phyloP scores from a whole-genome alignment of 805 yeast species.

The Myxozyma geophila region DNA sequence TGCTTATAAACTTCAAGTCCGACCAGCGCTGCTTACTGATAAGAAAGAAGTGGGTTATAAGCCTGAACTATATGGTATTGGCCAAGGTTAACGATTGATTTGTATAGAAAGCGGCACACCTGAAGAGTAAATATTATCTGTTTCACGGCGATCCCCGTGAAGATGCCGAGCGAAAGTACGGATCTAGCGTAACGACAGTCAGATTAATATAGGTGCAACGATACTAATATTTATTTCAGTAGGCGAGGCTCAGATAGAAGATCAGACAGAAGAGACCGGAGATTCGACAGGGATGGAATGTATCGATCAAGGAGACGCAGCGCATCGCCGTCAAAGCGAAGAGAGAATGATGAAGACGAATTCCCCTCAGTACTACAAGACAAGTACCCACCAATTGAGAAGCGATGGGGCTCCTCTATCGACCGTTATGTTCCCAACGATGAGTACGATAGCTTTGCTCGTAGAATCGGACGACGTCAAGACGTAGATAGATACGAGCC shows the following conservation, averaged over 20 bases:
- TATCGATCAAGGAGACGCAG: conserved; percentile 24
- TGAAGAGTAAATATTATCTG: conserved; percentile 62
- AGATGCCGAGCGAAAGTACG: conserved; percentile 19
- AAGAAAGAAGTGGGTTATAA: conserved; percentile 26
- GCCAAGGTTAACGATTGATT: not conserved
- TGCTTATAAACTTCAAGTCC: conserved; percentile 12
- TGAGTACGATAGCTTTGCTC: not conserved
- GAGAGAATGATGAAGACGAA: conserved; percentile 12
- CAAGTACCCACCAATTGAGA: conserved; percentile 11
- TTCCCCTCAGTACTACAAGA: conserved; percentile 16
- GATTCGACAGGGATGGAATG: conserved; percentile 6
- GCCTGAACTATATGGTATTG: not conserved
- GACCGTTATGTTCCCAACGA: conserved; percentile 20
- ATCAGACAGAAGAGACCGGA: conserved; percentile 7
- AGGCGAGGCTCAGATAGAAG: not conserved
- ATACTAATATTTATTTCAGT: not conserved
- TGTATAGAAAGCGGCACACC: conserved; percentile 53
- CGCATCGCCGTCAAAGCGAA: conserved; percentile 15
- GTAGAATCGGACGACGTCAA: conserved; percentile 16
- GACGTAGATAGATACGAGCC: conserved; percentile 10
- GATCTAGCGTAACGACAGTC: no score
- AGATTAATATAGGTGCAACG: no score
- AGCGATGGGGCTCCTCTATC: conserved; percentile 12
- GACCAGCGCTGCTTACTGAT: conserved; percentile 28
- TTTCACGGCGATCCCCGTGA: conserved; percentile 67